Evolutionary conservation across 768 basidiomycete genomes (phyloP), one percentile per base, ranked within the genome.

Genomic region (Tylopilus vinaceipallidus): DNA sequence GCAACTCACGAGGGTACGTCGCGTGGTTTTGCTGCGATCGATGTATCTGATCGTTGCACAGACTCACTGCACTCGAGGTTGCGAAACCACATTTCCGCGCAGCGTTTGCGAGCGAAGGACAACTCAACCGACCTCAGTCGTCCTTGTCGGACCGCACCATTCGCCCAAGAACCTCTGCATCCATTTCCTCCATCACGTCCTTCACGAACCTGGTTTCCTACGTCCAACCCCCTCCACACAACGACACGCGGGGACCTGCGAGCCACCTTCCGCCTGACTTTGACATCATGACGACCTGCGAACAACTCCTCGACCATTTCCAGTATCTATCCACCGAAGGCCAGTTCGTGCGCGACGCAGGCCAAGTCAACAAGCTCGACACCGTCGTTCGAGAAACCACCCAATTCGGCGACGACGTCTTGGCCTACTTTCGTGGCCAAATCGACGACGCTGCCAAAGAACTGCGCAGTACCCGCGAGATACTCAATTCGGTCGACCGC

Each of bases 1-100:
- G 81, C 45, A 90, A 91, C 61, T 75, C 81, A 10, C 71, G 86
- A 72, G 88, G 88, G 86, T 88, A 57, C 32, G 85, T 71, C 4
- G 14, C 34, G 34, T 13, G 8, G 44, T 4, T 38, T 51, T 8
- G 13, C 7, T 14, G 37, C 8, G 22, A 5, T 6, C 8, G 0
- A 5, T 8, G 13, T 29, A 12, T 32, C 45, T 54, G 16, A 46
- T 40, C 40, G 23, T n/a, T 54, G 26, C 33, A 26, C 32, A 60
- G 65, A 45, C 68, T 88, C 29, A 88, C 85, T 8, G 77, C 88
- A 14, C 57, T 81, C 30, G 84, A 89, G 50, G 80, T 89, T 9
- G 81, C 80, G 22, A 81, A 80, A 64, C 79, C 83, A 10, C 81
- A 87, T 53, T 84, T 86, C 50, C 77, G 79, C n/a, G 58, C 60